Base-by-base conservation (phyloP, 176 grass and related monocot genomes). In the Carex cristatella region DNA sequence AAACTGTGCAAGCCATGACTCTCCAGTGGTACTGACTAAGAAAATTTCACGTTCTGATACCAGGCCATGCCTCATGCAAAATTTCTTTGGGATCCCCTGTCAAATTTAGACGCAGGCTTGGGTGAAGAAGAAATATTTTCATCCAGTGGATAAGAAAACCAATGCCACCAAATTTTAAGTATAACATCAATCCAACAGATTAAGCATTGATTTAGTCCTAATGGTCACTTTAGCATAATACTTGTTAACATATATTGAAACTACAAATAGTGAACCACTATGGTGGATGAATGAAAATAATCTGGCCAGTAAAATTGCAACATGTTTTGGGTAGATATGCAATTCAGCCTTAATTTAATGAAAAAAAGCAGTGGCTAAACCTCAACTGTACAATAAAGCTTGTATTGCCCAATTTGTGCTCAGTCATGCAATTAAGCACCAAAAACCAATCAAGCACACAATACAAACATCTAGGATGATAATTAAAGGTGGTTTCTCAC, bases 41-140 rank as follows among this genome's bases (percentile, higher is more conserved):
- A 58, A 79, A 58, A 79, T 8, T 30, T 55, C 11, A 15, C 23
- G 11, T 12, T 28, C 75, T 58, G 75, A 79, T 79, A 79, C 49
- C 11, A 79, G 42, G 4, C 75, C 49, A 18, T 79, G 75, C 30
- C 75, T 79, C 49, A 32, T 16, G 51, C 75, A 79, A 56, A 79
- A 79, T 54, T 79, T 56, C n/a, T 79, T 57, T 58, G 75, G 49
- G 58, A 55, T 35, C 19, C 13, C 30, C 75, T 79, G 75, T 55
- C 46, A 79, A 58, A 55, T 57, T 58, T 70, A 40, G 35, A 70
- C 16, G 6, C 37, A 14, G 15, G 16, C 67, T 18, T 42, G 37
- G 37, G 37, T 70, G 15, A 70, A 42, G 61, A 63, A 63, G 19
- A 63, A 69, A 40, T 69, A 44, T 44, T 42, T 63, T 28, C 4